Evolutionary conservation across 73 alveolate species (phyloP).

Genomic region (Stentor coeruleus): DNA sequence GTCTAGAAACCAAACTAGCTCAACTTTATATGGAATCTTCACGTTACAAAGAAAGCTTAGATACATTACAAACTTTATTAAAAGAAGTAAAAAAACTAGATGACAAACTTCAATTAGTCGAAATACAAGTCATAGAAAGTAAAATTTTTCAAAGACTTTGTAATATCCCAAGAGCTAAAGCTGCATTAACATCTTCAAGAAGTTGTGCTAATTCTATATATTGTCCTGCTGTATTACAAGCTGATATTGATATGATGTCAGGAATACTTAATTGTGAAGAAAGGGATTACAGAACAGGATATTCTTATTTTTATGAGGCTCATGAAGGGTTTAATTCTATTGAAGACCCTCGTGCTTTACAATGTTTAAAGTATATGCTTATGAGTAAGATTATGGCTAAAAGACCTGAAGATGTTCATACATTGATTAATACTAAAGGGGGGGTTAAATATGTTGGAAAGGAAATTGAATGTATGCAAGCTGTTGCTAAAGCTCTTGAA

Average conservation of each 20-base stretch:
- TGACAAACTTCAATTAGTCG: slow-evolving; percentile 49
- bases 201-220: slow-evolving; percentile 70
- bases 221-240: slow-evolving; percentile 71
- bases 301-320: slow-evolving; percentile 79
- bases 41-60: slow-evolving; percentile 37
- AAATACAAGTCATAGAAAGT: slow-evolving; percentile 48
- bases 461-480: slow-evolving; percentile 74
- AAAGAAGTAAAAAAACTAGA: slow-evolving; percentile 50
- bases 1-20: slow-evolving; percentile 50
- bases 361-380: slow-evolving; percentile 72
- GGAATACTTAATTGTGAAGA: slow-evolving; percentile 79
- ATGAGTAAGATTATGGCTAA: slow-evolving; percentile 69
- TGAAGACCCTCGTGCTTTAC: slow-evolving; percentile 56
- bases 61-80: slow-evolving; percentile 25
- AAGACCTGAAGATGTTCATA: slow-evolving; percentile 64
- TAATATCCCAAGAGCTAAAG: slow-evolving; percentile 58
- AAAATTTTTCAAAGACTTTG: slow-evolving; percentile 47
- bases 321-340: slow-evolving; percentile 76
- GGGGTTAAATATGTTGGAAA: slow-evolving; percentile 59
- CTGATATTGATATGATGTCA: slow-evolving; percentile 75
- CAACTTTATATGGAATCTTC: slow-evolving; percentile 35
- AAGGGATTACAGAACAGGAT: slow-evolving; percentile 74
- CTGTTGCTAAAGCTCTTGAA: slow-evolving; percentile 66
- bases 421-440: slow-evolving; percentile 43
- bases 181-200: slow-evolving; percentile 74